phyloP scores from a whole-genome alignment of 805 yeast genomes.

The Ogataea philodendri region DNA sequence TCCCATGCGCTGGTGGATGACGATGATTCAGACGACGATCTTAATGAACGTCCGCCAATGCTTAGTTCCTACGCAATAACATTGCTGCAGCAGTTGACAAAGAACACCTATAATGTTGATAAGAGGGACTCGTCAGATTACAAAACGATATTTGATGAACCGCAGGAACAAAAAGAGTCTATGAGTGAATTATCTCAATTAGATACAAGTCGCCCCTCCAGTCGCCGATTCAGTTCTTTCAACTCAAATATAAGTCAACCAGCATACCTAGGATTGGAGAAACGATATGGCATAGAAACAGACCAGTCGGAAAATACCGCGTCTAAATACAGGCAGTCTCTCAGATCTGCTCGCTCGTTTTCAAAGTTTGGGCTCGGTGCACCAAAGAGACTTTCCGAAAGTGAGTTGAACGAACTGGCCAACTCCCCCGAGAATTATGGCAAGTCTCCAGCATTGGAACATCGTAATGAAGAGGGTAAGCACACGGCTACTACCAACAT shows the following conservation, averaged over 20 bases:
- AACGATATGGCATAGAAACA: constrained; percentile 7
- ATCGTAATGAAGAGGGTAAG: constrained; percentile 12
- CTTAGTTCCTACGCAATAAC: constrained; percentile 54
- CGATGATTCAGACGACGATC: constrained; percentile 37
- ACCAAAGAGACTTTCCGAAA: constrained; percentile 44
- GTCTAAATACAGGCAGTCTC: constrained; percentile 13
- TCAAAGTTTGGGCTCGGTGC: constrained; percentile 46
- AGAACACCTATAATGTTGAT: constrained; percentile 10
- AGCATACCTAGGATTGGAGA: constrained; percentile 6
- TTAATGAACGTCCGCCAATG: constrained; percentile 50
- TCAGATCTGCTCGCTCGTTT: constrained; percentile 20
- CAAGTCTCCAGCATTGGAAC: constrained; percentile 2
- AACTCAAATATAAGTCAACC: constrained; percentile 8
- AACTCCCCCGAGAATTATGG: constrained; percentile 9
- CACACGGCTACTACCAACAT: constrained; percentile 20
- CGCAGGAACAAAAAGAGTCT: constrained; percentile 2
- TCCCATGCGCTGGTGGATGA: constrained; percentile 18
- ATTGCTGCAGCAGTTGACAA: constrained; percentile 38
- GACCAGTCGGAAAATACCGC: constrained; percentile 13
- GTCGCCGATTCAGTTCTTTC: constrained; percentile 20
- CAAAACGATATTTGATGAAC: constrained; percentile 5
- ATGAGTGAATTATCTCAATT: constrained; percentile 5
- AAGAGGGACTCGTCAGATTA: constrained; percentile 3
- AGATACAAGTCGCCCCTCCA: constrained; percentile 19
- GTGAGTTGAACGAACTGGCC: constrained; percentile 19